Percentiles rank a stretch among this genome's conserved stretches.
phyloP scores from a whole-genome alignment of 495 filamentous ascomycete genomes.

The Tuber aestivum region DNA sequence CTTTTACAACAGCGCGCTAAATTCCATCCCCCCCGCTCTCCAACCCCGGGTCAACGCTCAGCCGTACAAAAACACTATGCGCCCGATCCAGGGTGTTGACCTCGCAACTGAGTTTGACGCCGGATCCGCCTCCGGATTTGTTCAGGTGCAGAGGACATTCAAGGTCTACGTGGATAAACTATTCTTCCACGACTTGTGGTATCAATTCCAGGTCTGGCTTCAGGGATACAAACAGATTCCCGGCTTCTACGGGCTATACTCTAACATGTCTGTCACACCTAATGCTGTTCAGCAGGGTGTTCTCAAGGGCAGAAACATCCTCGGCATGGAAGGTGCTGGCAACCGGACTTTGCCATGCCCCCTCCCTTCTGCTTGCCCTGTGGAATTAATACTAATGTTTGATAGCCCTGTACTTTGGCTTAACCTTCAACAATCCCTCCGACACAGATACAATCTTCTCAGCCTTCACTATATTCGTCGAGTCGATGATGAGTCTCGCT shows the following conservation, averaged over 20 bases:
- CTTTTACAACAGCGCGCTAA: background rate
- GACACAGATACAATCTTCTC: background rate
- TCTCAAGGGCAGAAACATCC: background rate
- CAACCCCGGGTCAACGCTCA: background rate
- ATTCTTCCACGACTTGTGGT: conserved; percentile 12
- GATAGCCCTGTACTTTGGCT: background rate
- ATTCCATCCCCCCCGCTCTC: background rate
- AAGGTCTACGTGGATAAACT: conserved; percentile 17
- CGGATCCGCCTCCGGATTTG: background rate
- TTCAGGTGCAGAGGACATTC: conserved; percentile 20
- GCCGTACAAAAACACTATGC: background rate
- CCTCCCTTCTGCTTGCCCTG: background rate
- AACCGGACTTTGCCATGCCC: background rate
- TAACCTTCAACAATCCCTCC: background rate
- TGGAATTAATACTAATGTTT: background rate
- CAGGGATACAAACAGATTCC: conserved; percentile 15
- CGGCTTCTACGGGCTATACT: conserved; percentile 20
- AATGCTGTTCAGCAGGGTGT: background rate
- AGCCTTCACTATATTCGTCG: background rate
- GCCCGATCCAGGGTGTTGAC: background rate
- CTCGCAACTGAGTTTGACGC: background rate
- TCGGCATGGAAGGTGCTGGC: background rate
- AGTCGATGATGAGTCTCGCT: background rate
- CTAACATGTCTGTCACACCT: conserved; percentile 20
- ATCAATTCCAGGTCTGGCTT: conserved; percentile 8